Percentiles rank a stretch among this genome's conserved stretches.
phyloP scores from a whole-genome alignment of 139 green algal species.

The Volvox reticuliferus region DNA sequence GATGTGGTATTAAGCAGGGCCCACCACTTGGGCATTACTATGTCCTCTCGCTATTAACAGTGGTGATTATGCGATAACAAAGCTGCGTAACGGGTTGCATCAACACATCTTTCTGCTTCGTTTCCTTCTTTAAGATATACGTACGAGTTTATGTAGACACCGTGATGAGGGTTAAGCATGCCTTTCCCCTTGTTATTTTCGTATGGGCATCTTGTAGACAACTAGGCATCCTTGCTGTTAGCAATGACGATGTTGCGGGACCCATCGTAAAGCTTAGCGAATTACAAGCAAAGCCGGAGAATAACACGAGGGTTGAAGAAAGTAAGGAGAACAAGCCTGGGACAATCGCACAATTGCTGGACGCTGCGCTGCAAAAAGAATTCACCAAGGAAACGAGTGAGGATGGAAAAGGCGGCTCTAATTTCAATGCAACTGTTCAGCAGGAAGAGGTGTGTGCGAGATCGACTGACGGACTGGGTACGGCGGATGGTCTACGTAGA shows the following conservation, averaged over 20 bases:
- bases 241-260: slow-evolving; percentile 30
- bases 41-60: too few relatives aligned
- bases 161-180: slow-evolving; percentile 25
- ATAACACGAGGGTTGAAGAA: not conserved
- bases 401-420: not conserved
- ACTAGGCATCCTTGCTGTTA: not conserved
- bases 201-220: not conserved
- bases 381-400: slow-evolving; percentile 37
- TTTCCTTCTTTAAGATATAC: not conserved
- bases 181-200: not conserved
- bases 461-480: not conserved
- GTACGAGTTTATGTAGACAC: not conserved
- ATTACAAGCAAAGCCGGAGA: slow-evolving; percentile 5
- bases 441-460: slow-evolving; percentile 31
- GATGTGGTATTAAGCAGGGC: too few relatives aligned
- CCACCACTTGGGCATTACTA: too few relatives aligned
- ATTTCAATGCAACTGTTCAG: slow-evolving; percentile 18
- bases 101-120: not conserved
- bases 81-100: too few relatives aligned
- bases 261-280: slow-evolving; percentile 40
- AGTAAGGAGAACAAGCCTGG: not conserved
- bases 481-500: not conserved
- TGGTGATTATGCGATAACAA: too few relatives aligned
- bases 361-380: slow-evolving; percentile 41
- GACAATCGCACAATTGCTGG: slow-evolving; percentile 14